Percentiles rank a stretch among this genome's conserved stretches.
Conservation (phyloP, 2,329 filamentous ascomycete genomes). For the Nemania serpens region DNA sequence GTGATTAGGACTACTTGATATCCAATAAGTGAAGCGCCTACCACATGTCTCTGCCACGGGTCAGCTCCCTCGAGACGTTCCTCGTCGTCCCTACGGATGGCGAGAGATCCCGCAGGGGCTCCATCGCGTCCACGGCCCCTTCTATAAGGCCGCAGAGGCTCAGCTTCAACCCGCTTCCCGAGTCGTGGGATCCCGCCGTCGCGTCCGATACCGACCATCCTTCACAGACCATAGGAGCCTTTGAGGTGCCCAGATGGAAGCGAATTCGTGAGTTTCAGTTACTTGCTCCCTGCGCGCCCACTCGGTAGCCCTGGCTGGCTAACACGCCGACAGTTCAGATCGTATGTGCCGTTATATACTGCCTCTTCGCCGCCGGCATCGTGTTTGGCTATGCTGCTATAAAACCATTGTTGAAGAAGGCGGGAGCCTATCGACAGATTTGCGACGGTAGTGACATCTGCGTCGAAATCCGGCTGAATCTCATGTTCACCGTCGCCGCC, state of each 20-base stretch:
- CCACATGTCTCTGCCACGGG: constrained; percentile 58
- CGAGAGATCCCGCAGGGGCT: constrained; percentile 46
- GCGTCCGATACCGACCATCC: constrained; percentile 45
- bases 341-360: constrained; percentile 70
- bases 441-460: constrained; percentile 56
- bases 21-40: too few species aligned
- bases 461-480: constrained; percentile 70
- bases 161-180: constrained; percentile 60
- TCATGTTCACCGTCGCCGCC: constrained; percentile 92
- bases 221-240: constrained; percentile 55
- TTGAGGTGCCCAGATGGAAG: constrained; percentile 60
- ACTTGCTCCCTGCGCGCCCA: not conserved
- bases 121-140: constrained; percentile 44
- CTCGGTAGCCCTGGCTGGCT: not conserved
- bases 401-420: constrained; percentile 76
- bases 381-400: constrained; percentile 86
- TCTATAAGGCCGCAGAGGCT: constrained; percentile 56
- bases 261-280: constrained; percentile 51
- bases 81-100: constrained; percentile 46
- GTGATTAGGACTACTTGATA: not conserved
- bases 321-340: constrained; percentile 67
- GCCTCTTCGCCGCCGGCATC: constrained; percentile 76
- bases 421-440: constrained; percentile 70
- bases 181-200: constrained; percentile 54
- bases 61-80: constrained; percentile 59